phyloP scores from a whole-genome alignment of 2,329 filamentous ascomycete species.

The Paraconiothyrium sp. region DNA sequence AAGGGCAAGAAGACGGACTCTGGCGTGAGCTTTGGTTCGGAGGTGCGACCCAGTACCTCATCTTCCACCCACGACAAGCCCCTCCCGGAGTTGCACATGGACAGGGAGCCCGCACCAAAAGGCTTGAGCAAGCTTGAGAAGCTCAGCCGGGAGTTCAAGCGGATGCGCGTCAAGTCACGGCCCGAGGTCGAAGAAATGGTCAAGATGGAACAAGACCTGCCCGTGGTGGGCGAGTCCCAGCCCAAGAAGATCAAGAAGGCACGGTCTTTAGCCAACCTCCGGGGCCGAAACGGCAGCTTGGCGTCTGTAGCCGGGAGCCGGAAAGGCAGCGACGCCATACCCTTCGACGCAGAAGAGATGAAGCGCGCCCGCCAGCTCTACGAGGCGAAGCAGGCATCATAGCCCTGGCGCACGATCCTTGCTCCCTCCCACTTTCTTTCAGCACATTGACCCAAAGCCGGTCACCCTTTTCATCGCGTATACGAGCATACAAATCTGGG shows the following conservation, averaged over 20 bases:
- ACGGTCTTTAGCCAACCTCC: constrained; percentile 45
- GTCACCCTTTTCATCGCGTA: background rate
- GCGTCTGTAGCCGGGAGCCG: constrained; percentile 41
- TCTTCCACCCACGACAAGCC: constrained; percentile 36
- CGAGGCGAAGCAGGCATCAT: constrained; percentile 34
- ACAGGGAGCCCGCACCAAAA: constrained; percentile 34
- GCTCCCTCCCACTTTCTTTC: constrained; percentile 1
- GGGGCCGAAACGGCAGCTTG: constrained; percentile 41
- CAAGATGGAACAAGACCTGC: constrained; percentile 36
- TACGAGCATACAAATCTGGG: background rate
- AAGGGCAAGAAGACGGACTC: constrained; percentile 70
- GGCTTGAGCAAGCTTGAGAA: constrained; percentile 65
- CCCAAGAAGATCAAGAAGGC: constrained; percentile 50
- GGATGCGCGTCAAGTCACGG: constrained; percentile 64
- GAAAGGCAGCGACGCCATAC: constrained; percentile 44
- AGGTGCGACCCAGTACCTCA: constrained; percentile 42
- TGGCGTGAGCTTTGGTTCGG: constrained; percentile 66
- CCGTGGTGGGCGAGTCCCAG: constrained; percentile 33
- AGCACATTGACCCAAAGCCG: background rate
- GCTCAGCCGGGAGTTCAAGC: constrained; percentile 67
- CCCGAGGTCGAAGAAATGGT: constrained; percentile 61
- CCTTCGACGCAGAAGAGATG: constrained; percentile 50
- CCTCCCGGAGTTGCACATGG: constrained; percentile 30
- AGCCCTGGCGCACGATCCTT: constrained; percentile 20
- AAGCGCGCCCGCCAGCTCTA: constrained; percentile 47